Percentiles rank a stretch among this genome's conserved stretches.
These are phyloP conservation scores for Lactarius evosmus DNA, from an alignment of 768 basidiomycete genomes.

Conservation along the genomic window DNA sequence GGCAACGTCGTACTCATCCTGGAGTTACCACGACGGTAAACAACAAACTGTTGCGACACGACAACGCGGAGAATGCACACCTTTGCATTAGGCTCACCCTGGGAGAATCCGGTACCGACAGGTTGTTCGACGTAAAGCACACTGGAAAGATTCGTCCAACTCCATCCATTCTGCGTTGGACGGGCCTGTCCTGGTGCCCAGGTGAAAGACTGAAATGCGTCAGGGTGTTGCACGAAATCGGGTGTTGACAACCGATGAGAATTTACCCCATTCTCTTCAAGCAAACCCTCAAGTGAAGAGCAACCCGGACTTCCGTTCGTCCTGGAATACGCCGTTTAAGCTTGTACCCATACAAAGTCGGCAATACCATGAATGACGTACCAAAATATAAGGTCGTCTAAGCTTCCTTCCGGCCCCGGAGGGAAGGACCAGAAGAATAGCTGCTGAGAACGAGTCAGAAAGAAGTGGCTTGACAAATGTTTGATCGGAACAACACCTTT, in stretches of 20 bases:
- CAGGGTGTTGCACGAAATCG: background rate
- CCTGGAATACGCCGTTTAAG: constrained; percentile 40
- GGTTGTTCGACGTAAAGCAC: constrained; percentile 77
- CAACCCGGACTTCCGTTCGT: constrained; percentile 82
- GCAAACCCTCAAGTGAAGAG: constrained; percentile 64
- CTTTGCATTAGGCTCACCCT: constrained; percentile 58
- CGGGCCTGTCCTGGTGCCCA: constrained; percentile 64
- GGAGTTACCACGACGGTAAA: background rate
- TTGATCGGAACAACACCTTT: constrained; percentile 43
- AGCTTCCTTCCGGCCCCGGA: constrained; percentile 65
- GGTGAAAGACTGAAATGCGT: constrained; percentile 51
- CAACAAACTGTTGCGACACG: background rate
- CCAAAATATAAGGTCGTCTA: constrained; percentile 77
- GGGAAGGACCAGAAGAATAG: constrained; percentile 87
- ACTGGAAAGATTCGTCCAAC: constrained; percentile 79
- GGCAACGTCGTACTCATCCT: constrained; percentile 56
- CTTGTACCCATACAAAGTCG: background rate
- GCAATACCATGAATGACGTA: constrained; percentile 33
- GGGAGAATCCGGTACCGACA: constrained; percentile 75
- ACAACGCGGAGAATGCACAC: constrained; percentile 26
- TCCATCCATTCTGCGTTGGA: constrained; percentile 60
- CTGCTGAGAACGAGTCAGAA: constrained; percentile 37
- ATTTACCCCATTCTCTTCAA: constrained; percentile 73
- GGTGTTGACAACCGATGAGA: constrained; percentile 21
- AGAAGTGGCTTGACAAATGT: background rate